phyloP scores from a whole-genome alignment of 2,329 filamentous ascomycete genomes.

The Fusarium annulatum region DNA sequence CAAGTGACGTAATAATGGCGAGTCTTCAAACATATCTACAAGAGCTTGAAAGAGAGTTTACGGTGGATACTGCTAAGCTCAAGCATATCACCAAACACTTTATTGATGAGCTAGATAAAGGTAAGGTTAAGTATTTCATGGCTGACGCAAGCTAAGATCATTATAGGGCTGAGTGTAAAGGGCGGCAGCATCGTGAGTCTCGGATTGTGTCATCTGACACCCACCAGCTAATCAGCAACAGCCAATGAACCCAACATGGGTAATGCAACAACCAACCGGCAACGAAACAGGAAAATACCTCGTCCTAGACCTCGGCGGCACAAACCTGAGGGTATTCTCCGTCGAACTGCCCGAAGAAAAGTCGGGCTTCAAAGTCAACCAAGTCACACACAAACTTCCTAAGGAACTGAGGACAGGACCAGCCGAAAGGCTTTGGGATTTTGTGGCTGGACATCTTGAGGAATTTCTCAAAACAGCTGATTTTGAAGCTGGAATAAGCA shows the following conservation, averaged over 20 bases:
- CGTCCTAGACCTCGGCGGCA: slow-evolving; percentile 1
- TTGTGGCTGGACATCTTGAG: not conserved
- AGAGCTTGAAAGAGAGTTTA: slow-evolving; percentile 1
- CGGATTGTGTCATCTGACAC: too few relatives aligned
- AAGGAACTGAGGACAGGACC: not conserved
- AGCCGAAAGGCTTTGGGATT: slow-evolving; percentile 6
- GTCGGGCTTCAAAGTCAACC: not conserved
- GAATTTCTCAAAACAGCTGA: not conserved
- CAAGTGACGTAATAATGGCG: not conserved
- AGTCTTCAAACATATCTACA: not conserved
- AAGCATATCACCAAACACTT: slow-evolving; percentile 12
- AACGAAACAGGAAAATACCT: slow-evolving; percentile 2
- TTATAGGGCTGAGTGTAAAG: not conserved
- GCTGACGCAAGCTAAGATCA: not conserved
- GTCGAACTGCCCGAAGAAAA: not conserved
- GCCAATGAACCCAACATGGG: slow-evolving; percentile 23
- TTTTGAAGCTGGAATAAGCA: not conserved
- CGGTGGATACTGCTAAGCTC: slow-evolving; percentile 5
- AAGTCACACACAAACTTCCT: not conserved
- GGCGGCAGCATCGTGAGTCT: not conserved
- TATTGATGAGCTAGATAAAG: slow-evolving; percentile 3
- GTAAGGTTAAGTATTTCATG: not conserved
- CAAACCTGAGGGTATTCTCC: slow-evolving; percentile 1
- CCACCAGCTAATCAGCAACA: not conserved
- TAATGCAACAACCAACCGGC: slow-evolving; percentile 7